Evolutionary conservation across 805 yeast genomes (phyloP).

Genomic region (Tetrapisispora nanseiensis): DNA sequence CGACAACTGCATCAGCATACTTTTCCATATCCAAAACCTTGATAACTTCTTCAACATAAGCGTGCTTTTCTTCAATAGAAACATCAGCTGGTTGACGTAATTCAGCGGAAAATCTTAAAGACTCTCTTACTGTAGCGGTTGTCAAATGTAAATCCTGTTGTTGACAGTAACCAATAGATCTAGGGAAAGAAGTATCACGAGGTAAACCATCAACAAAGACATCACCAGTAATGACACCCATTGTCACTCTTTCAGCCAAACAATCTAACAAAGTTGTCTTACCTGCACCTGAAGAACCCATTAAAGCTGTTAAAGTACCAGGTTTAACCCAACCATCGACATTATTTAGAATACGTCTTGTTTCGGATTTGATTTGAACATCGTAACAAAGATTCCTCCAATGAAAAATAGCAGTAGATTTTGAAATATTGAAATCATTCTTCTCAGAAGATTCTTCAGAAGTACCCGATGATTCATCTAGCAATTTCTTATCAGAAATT

Average conservation of each 20-base stretch:
- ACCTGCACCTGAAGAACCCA: constrained; percentile 80
- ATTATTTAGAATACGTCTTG: constrained; percentile 49
- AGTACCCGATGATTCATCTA: constrained; percentile 15
- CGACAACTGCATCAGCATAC: constrained; percentile 65
- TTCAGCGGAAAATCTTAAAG: constrained; percentile 55
- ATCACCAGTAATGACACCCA: constrained; percentile 64
- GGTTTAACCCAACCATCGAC: constrained; percentile 82
- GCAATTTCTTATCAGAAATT: constrained; percentile 15
- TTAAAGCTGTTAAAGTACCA: constrained; percentile 68
- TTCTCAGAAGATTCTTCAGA: constrained; percentile 5
- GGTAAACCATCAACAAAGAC: constrained; percentile 55
- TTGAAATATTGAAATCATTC: constrained; percentile 25
- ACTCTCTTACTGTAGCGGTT: constrained; percentile 63
- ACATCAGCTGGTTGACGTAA: constrained; percentile 53
- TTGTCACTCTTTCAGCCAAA: constrained; percentile 58
- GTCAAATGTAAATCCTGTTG: constrained; percentile 66
- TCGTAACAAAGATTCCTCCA: constrained; percentile 72
- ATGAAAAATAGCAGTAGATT: constrained; percentile 48
- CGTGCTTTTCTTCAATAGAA: constrained; percentile 46
- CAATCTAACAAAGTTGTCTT: constrained; percentile 66
- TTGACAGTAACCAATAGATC: constrained; percentile 64
- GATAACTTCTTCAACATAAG: constrained; percentile 57
- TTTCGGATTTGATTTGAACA: constrained; percentile 50
- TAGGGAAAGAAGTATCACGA: constrained; percentile 48
- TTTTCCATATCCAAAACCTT: constrained; percentile 51